Conservation (phyloP, 768 basidiomycete species). For the Lentinula detonsa region DNA sequence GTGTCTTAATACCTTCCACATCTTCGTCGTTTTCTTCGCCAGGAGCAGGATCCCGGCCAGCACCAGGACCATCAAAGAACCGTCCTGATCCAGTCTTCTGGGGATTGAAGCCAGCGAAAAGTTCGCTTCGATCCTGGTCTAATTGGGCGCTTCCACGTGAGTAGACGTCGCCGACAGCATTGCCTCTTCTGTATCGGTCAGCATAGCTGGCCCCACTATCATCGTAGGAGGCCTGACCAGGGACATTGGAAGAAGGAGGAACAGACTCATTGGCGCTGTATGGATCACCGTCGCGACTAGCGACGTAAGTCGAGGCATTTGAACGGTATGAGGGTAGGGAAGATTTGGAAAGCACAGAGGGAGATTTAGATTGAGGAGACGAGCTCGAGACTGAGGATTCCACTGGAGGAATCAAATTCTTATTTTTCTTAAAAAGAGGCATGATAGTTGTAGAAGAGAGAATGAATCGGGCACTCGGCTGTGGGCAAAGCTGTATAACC, state of each 20-base stretch:
- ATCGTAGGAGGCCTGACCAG: neutral
- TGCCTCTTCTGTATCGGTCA: slow-evolving; percentile 26
- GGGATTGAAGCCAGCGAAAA: slow-evolving; percentile 51
- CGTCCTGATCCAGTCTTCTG: slow-evolving; percentile 35
- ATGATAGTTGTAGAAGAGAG: slow-evolving; percentile 23
- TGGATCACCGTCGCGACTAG: slow-evolving; percentile 54
- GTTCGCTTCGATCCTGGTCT: slow-evolving; percentile 42
- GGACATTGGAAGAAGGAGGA: neutral
- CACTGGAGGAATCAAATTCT: slow-evolving; percentile 65
- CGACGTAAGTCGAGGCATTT: slow-evolving; percentile 55
- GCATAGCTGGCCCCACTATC: slow-evolving; percentile 5
- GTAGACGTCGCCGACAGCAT: slow-evolving; percentile 35
- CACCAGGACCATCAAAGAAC: slow-evolving; percentile 38
- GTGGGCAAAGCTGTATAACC: neutral
- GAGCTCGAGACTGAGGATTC: slow-evolving; percentile 22
- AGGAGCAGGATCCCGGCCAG: slow-evolving; percentile 27
- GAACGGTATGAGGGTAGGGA: slow-evolving; percentile 41
- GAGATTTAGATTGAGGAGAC: slow-evolving; percentile 19
- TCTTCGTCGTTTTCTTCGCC: slow-evolving; percentile 59
- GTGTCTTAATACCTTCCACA: slow-evolving; percentile 72
- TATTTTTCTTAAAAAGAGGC: slow-evolving; percentile 67
- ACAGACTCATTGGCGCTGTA: neutral
- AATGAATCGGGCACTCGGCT: neutral
- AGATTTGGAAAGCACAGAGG: slow-evolving; percentile 26
- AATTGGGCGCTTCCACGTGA: slow-evolving; percentile 32